Evolutionary conservation across 208 protist species (phyloP), one percentile per base, ranked within the genome.

Genomic region (Acanthamoeba lenticulata): DNA sequence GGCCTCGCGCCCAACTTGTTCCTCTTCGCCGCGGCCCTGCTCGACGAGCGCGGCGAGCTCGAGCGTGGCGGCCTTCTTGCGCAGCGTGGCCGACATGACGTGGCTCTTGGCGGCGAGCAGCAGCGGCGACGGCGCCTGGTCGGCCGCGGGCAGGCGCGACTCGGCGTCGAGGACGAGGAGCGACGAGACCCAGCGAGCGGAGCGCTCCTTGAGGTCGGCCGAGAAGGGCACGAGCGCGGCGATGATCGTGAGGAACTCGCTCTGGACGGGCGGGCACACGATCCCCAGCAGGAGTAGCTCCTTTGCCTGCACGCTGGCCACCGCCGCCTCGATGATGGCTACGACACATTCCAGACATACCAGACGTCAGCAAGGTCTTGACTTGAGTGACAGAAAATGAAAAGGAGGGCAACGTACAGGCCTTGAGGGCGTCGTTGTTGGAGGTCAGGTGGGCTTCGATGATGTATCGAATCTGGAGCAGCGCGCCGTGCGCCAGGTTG

Each of bases 401-500:
- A 38, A 34, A 24, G 9, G 65, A 77, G 65, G 34, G 65, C 34
- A n/a, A n/a, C n/a, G 65, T 7, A 29, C 34, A 7, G 36, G 69
- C 19, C 79, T 88, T 60, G 29, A 88, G 36, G 47, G 79, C 42
- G 40, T 9, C 36, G 24, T 88, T 88, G 45, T 88, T 60, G n/a
- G 45, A 60, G 24, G 47, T 40, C 19, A 88, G 47, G 47, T 88
- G 79, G n/a, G 79, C 40, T 4, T 62, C 44, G 19, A 88, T 3
- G 45, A 88, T 62, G 27, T 88, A 40, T 24, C 32, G 79, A n/a
- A 88, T 88, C 47, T 88, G 79, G 17, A 88, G 79, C 45, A 88
- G 45, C 29, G 79, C 57, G 7, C 79, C 79, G 79, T 88, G 79
- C 40, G 34, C 79, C 29, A 49, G 27, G 44, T 88, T 88, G 47